A percentile compares a stretch with the other conserved stretches of the same genome.
Evolutionary conservation across 805 yeast genomes (phyloP).

Genomic region (Brettanomyces naardenensis): DNA sequence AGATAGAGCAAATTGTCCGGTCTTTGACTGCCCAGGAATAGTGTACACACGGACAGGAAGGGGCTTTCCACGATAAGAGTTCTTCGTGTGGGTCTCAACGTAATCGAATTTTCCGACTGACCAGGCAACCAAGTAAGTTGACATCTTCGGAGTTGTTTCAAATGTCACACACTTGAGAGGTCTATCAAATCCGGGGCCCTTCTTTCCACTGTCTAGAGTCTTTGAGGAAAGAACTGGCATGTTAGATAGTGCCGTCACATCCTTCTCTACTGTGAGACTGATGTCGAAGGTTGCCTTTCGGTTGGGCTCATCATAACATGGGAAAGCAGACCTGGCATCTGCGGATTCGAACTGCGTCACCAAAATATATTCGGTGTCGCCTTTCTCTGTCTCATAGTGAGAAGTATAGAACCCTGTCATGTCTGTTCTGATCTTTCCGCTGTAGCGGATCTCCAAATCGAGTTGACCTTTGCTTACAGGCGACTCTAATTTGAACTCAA

Average conservation of each 20-base stretch:
- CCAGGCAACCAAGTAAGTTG: slow-evolving; percentile 52
- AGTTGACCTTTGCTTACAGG: slow-evolving; percentile 22
- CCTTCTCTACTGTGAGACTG: slow-evolving; percentile 24
- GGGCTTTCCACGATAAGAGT: slow-evolving; percentile 31
- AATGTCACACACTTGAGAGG: slow-evolving; percentile 26
- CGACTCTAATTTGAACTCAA: slow-evolving; percentile 44
- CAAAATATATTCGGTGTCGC: slow-evolving; percentile 31
- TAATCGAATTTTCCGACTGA: slow-evolving; percentile 50
- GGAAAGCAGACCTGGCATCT: slow-evolving; percentile 52
- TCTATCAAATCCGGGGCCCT: slow-evolving; percentile 7
- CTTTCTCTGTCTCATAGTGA: slow-evolving; percentile 30
- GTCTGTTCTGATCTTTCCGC: slow-evolving; percentile 41
- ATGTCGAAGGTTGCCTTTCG: slow-evolving; percentile 50
- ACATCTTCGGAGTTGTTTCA: slow-evolving; percentile 44
- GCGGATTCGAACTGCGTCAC: slow-evolving; percentile 54
- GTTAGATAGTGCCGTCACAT: slow-evolving; percentile 36
- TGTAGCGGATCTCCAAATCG: slow-evolving; percentile 28
- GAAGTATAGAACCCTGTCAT: slow-evolving; percentile 53
- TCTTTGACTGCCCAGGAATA: slow-evolving; percentile 37
- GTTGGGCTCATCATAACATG: slow-evolving; percentile 51
- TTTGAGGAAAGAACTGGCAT: slow-evolving; percentile 30
- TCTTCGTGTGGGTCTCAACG: slow-evolving; percentile 37
- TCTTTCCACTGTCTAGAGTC: slow-evolving; percentile 16
- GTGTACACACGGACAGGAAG: slow-evolving; percentile 47
- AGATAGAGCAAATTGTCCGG: slow-evolving; percentile 40